These are phyloP conservation scores for Chlorencoelia australis DNA, from an alignment of 2,329 filamentous ascomycete species.

Conservation along the genomic window DNA sequence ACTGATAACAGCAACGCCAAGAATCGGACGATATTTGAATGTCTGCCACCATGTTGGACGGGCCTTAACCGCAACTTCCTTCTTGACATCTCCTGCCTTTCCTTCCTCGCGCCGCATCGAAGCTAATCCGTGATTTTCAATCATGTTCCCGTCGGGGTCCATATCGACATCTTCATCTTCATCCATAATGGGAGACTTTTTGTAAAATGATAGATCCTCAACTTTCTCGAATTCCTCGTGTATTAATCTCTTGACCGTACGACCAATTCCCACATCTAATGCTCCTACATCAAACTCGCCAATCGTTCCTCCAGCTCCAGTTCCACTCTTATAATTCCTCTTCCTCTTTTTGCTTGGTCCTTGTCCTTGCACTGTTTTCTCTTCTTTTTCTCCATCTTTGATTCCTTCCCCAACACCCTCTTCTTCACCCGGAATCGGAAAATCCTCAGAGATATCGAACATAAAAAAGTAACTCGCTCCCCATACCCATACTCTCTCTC, in stretches of 20 bases:
- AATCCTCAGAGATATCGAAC: slow-evolving; percentile 72
- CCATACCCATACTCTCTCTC: slow-evolving; percentile 75
- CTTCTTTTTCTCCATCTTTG: slow-evolving; percentile 14
- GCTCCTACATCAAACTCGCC: too few relatives aligned
- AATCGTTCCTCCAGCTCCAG: slow-evolving; percentile 46
- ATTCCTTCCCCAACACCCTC: slow-evolving; percentile 1
- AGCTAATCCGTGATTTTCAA: slow-evolving; percentile 21
- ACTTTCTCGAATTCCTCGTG: slow-evolving; percentile 33
- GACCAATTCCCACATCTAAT: too few relatives aligned
- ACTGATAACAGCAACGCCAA: slow-evolving; percentile 52
- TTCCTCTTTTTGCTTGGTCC: slow-evolving; percentile 29
- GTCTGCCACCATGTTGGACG: too few relatives aligned
- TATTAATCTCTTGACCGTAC: slow-evolving; percentile 28
- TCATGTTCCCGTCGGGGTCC: slow-evolving; percentile 28
- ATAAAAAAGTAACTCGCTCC: slow-evolving; percentile 82
- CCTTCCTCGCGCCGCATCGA: slow-evolving; percentile 8
- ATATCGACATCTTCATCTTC: slow-evolving; percentile 1
- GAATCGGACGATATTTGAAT: slow-evolving; percentile 87
- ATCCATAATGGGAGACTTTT: slow-evolving; percentile 20
- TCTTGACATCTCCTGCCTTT: too few relatives aligned
- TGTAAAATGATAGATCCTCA: too few relatives aligned
- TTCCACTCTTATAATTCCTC: slow-evolving; percentile 23
- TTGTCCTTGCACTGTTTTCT: slow-evolving; percentile 12
- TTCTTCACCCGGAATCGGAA: slow-evolving; percentile 28
- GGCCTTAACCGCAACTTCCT: too few relatives aligned